phyloP scores from a whole-genome alignment of 305 asterid species.

The Fraxinus baroniana region DNA sequence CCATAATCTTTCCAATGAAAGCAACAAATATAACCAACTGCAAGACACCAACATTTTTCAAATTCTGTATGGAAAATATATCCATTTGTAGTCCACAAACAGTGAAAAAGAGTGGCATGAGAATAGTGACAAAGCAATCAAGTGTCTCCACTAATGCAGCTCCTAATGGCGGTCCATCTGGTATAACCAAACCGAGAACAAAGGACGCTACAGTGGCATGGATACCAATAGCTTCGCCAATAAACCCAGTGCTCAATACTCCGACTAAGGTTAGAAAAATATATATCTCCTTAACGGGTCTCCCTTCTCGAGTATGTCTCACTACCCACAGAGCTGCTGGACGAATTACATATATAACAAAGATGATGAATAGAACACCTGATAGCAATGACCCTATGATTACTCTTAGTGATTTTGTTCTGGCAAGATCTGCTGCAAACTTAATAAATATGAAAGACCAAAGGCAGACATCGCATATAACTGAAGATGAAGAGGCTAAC shows the following conservation, averaged over 20 bases:
- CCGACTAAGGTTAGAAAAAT: constrained; percentile 35
- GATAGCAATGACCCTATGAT: constrained; percentile 39
- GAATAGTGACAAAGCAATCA: constrained; percentile 56
- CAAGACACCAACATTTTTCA: constrained; percentile 45
- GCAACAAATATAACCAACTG: constrained; percentile 56
- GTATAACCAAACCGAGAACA: constrained; percentile 54
- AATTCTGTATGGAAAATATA: constrained; percentile 35
- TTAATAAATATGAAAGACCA: constrained; percentile 40
- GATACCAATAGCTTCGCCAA: constrained; percentile 55
- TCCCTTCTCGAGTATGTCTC: constrained; percentile 54
- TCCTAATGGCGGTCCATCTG: constrained; percentile 67
- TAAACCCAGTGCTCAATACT: constrained; percentile 43
- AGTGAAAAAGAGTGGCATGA: constrained; percentile 56
- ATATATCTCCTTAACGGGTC: constrained; percentile 51
- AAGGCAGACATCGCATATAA: constrained; percentile 54
- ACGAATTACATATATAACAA: constrained; percentile 42
- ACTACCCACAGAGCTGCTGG: constrained; percentile 65
- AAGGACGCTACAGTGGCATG: constrained; percentile 48
- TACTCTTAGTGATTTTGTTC: constrained; percentile 30
- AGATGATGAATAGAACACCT: constrained; percentile 25
- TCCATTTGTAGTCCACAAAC: constrained; percentile 57
- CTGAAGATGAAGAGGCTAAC: constrained; percentile 61
- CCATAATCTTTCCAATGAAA: constrained; percentile 53
- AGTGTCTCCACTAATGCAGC: constrained; percentile 59
- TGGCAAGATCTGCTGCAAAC: constrained; percentile 34